Base-by-base conservation (phyloP, 2,329 filamentous ascomycete genomes). In the Fusarium oligoseptatum region DNA sequence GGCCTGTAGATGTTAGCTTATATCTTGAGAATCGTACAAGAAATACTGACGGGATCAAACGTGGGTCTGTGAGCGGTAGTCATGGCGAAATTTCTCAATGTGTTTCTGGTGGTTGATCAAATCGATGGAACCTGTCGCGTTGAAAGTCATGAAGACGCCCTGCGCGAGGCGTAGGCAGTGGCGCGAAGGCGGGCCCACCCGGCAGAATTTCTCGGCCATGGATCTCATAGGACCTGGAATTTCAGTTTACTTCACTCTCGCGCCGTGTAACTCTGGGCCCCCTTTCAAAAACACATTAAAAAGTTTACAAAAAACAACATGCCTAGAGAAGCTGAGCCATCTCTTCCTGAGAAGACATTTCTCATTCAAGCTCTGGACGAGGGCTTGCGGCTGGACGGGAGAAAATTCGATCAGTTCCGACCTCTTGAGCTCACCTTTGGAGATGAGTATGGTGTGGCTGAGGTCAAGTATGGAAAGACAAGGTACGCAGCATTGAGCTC, bases 271-370 rank as follows among this genome's bases (percentile, higher is more conserved):
- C 64, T 60, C 52, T 56, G 48, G 63, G 24, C 24, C 24, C 41
- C 56, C 32, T 70, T 43, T 64, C 66, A 58, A 64, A 27, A 27
- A 27, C 24, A 27, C 24, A 27, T 27, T 27, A 27, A 22, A 22
- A 22, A 22, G 22, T 22, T 14, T 12, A 41, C 66, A 62, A 56
- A 56, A 56, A 60, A 74, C 75, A 88, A 75, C 74, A 98, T 98
- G 96, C 96, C 96, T 81, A 93, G 94, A 84, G 95, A 98, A 92
- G 91, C 92, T 70, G 94, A 97, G 78, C 94, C 96, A 66, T 98
- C 96, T 62, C 89, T 93, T 73, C 95, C 96, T 81, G 96, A 98
- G 87, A 94, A 91, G 82, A 91, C 91, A 11, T 99, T 99, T 82
- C 90, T 98, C 74, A 87, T 92, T 71, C 90, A 97, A 81, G 95